Conservation (phyloP, 2,329 filamentous ascomycete species). For the Exophiala viscosa region DNA sequence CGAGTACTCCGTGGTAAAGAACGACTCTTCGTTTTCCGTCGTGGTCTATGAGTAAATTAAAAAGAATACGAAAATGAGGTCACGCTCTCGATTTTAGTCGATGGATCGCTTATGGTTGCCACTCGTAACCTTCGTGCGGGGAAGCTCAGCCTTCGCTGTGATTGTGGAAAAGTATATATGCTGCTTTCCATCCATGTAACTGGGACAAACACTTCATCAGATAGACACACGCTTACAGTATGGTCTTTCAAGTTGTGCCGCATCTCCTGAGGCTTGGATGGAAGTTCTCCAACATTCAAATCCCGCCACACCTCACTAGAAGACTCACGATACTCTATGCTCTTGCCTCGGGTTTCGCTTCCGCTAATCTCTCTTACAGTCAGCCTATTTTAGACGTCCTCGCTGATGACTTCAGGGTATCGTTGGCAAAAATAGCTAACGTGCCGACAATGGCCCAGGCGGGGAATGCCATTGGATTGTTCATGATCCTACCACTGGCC, state of each 20-base stretch:
- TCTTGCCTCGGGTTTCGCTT: conserved; percentile 57
- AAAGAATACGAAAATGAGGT: neutral
- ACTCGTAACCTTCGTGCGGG: neutral
- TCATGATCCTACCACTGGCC: conserved; percentile 71
- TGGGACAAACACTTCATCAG: conserved; percentile 1
- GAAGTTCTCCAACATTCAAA: conserved; percentile 33
- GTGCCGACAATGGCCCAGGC: conserved; percentile 75
- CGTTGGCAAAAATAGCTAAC: conserved; percentile 61
- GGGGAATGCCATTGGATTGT: conserved; percentile 69
- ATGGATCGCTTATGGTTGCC: conserved; percentile 1
- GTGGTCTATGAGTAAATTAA: no score
- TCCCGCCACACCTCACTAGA: conserved; percentile 3
- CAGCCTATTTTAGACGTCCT: conserved; percentile 74
- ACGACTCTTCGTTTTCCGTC: no score
- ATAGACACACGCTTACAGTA: neutral
- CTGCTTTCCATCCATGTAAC: neutral
- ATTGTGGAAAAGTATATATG: neutral
- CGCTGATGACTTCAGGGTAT: conserved; percentile 65
- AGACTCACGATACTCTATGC: conserved; percentile 9
- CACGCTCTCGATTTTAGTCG: neutral
- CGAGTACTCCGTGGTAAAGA: no score
- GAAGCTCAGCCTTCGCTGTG: neutral
- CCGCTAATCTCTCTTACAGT: conserved; percentile 76
- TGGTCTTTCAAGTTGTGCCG: neutral
- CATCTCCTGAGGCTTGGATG: conserved; percentile 3